Percentiles rank a stretch among this genome's conserved stretches.
phyloP scores from a whole-genome alignment of 148 eudicot genomes.

The Oxyria digyna region DNA sequence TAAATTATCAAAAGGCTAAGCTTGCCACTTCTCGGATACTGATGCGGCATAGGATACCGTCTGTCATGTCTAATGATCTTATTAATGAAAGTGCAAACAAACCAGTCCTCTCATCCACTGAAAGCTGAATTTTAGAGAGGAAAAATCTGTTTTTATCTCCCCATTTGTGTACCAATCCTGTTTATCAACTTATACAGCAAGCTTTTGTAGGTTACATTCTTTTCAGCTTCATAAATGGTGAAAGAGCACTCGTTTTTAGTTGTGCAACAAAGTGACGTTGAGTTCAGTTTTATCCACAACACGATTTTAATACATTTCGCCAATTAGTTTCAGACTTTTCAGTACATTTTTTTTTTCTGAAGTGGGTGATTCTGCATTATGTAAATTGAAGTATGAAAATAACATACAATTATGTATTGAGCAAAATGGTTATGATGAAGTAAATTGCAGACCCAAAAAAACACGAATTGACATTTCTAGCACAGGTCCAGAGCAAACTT shows the following conservation, averaged over 20 bases:
- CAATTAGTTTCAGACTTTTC: too few relatives aligned
- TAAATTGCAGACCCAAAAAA: too few relatives aligned
- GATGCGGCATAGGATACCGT: conserved; percentile 75
- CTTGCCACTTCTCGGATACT: conserved; percentile 75
- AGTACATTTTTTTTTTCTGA: too few relatives aligned
- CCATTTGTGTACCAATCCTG: neutral
- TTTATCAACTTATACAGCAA: neutral
- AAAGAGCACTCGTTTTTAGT: neutral
- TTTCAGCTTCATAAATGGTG: neutral
- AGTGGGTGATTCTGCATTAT: too few relatives aligned
- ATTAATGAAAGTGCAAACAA: conserved; percentile 18
- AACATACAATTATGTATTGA: too few relatives aligned
- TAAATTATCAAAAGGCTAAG: conserved; percentile 58
- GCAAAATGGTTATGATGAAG: too few relatives aligned
- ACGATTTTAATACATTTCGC: too few relatives aligned
- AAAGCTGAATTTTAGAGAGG: conserved; percentile 12
- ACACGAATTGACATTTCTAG: too few relatives aligned
- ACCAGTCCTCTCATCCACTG: conserved; percentile 13
- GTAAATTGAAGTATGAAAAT: too few relatives aligned
- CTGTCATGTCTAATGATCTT: conserved; percentile 62
- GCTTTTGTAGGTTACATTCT: neutral
- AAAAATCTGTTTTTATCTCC: neutral
- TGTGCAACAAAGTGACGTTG: neutral
- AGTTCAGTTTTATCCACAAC: neutral
- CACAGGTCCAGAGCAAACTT: neutral